These are phyloP conservation scores for Shiraia bambusicola DNA, from an alignment of 2,329 filamentous ascomycete species.

Conservation along the genomic window DNA sequence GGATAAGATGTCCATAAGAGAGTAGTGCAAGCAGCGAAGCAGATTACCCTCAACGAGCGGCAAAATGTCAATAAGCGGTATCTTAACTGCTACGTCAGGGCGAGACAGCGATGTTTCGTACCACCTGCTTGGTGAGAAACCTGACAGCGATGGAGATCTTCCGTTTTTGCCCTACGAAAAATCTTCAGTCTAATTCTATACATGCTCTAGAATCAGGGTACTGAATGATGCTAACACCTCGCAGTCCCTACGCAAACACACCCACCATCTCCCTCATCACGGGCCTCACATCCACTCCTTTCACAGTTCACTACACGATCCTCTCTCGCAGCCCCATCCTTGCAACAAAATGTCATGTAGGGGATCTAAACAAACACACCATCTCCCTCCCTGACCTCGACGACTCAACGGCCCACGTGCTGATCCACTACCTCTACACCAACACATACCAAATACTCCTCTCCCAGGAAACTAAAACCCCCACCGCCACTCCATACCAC, in stretches of 20 bases:
- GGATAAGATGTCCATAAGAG: too few relatives aligned
- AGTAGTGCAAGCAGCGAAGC: too few relatives aligned
- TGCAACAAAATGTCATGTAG: constrained; percentile 10
- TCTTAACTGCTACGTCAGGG: constrained; percentile 9
- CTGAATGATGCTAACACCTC: not conserved
- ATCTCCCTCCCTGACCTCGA: constrained; percentile 28
- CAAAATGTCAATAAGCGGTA: constrained; percentile 19
- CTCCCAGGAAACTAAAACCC: constrained; percentile 2
- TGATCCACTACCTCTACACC: constrained; percentile 31
- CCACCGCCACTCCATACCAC: not conserved
- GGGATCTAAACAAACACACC: constrained; percentile 15
- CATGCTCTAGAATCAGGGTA: not conserved
- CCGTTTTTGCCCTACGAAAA: constrained; percentile 9
- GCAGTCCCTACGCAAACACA: constrained; percentile 23
- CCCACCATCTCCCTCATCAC: constrained; percentile 23
- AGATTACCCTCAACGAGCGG: not conserved
- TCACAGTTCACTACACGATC: constrained; percentile 27
- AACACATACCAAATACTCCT: constrained; percentile 21
- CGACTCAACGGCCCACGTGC: constrained; percentile 23
- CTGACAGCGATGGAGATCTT: constrained; percentile 4
- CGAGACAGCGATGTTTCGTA: constrained; percentile 9
- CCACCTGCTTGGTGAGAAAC: constrained; percentile 5
- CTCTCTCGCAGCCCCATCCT: constrained; percentile 26
- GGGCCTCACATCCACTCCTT: constrained; percentile 20
- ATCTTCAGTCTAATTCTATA: constrained; percentile 14